These are phyloP conservation scores for Rhododendron mucronatum DNA, from an alignment of 148 eudicot genomes.

Conservation along the genomic window DNA sequence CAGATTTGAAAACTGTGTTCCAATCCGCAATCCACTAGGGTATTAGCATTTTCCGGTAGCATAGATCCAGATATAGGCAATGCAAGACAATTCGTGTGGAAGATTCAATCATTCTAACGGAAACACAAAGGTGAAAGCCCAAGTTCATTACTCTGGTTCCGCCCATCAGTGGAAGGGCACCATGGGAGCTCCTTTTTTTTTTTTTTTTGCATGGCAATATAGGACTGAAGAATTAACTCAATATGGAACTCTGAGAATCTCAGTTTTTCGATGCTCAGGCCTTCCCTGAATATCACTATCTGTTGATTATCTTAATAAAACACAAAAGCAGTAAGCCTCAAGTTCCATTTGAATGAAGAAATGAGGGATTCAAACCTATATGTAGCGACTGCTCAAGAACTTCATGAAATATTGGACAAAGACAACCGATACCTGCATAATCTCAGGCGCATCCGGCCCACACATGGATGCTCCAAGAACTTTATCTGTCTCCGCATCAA, in stretches of 20 bases:
- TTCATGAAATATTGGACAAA: neutral
- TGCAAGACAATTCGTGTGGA: neutral
- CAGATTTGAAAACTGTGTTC: neutral
- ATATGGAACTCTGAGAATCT: neutral
- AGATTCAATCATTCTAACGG: neutral
- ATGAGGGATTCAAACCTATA: neutral
- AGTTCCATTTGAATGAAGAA: neutral
- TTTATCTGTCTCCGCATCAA: conserved; percentile 84
- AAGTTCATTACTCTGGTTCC: neutral
- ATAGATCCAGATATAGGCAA: neutral
- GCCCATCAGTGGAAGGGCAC: neutral
- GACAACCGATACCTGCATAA: conserved; percentile 69
- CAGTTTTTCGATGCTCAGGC: no score
- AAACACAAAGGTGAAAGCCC: neutral
- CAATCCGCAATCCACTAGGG: neutral
- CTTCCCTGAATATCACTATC: neutral
- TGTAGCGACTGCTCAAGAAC: neutral
- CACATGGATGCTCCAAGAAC: conserved; percentile 99
- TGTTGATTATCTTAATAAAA: neutral
- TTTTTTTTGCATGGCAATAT: neutral
- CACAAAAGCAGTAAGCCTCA: neutral
- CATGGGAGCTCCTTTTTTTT: neutral
- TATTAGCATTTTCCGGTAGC: neutral
- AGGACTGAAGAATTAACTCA: neutral
- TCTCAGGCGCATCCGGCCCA: conserved; percentile 96